Evolutionary conservation across 2,329 filamentous ascomycete species (phyloP).

Genomic region (Colletotrichum paranaense): DNA sequence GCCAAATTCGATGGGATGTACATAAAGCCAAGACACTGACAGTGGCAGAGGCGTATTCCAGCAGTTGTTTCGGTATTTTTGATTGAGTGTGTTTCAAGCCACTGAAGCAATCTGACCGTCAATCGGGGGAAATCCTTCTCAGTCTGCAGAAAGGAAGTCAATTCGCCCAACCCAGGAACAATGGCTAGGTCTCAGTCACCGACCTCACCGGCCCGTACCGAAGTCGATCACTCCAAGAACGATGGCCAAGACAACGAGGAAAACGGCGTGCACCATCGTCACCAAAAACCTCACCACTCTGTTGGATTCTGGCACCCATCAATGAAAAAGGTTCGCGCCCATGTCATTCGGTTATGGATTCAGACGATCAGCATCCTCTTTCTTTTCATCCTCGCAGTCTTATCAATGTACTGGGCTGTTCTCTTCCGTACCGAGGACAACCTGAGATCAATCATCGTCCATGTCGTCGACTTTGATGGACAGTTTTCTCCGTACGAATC

Average conservation of each 20-base stretch:
- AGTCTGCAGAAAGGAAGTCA: background rate
- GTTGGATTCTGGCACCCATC: slow-evolving; percentile 59
- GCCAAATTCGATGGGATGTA: background rate
- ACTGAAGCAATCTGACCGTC: background rate
- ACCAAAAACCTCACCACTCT: slow-evolving; percentile 40
- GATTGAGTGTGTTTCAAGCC: slow-evolving; percentile 3
- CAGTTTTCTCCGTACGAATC: slow-evolving; percentile 61
- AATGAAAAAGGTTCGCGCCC: slow-evolving; percentile 41
- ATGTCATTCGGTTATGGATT: slow-evolving; percentile 42
- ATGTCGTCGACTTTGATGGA: slow-evolving; percentile 74
- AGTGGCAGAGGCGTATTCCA: background rate
- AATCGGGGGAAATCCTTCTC: background rate
- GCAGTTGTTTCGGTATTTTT: background rate
- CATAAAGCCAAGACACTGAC: slow-evolving; percentile 17
- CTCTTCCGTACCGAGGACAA: slow-evolving; percentile 63
- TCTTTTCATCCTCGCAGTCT: slow-evolving; percentile 63
- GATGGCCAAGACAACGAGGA: background rate
- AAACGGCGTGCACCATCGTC: background rate
- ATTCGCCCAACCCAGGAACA: background rate
- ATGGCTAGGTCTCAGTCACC: background rate
- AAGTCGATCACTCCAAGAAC: background rate
- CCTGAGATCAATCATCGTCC: slow-evolving; percentile 59
- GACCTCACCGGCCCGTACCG: background rate
- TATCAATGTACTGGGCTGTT: slow-evolving; percentile 72
- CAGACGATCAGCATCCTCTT: slow-evolving; percentile 55